Conservation (phyloP, 805 yeast species). For the Zygosaccharomyces pseudorouxii region DNA sequence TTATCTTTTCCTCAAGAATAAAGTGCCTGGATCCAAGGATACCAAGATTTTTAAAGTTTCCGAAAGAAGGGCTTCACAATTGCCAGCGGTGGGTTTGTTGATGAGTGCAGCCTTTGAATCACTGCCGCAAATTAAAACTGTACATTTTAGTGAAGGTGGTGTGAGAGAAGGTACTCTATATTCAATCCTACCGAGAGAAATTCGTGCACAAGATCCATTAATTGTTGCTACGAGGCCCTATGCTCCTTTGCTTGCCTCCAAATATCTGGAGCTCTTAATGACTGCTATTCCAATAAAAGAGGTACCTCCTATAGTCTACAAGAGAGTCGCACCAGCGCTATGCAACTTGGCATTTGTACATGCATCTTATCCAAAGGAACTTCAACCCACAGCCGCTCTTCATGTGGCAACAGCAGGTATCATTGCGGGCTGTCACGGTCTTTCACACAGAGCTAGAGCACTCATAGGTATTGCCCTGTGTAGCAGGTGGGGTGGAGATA, state of each 20-base stretch:
- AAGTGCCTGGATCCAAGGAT: slow-evolving; percentile 40
- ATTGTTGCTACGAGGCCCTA: slow-evolving; percentile 65
- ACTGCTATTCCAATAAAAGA: slow-evolving; percentile 54
- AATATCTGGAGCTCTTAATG: slow-evolving; percentile 49
- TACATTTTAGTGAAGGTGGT: slow-evolving; percentile 73
- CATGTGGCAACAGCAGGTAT: slow-evolving; percentile 71
- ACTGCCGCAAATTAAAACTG: slow-evolving; percentile 54
- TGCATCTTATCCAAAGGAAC: slow-evolving; percentile 69
- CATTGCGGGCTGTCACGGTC: slow-evolving; percentile 70
- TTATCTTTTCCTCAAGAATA: slow-evolving; percentile 45
- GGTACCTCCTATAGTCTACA: slow-evolving; percentile 54
- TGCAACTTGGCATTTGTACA: slow-evolving; percentile 74
- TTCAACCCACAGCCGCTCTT: slow-evolving; percentile 69
- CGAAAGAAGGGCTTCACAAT: slow-evolving; percentile 57
- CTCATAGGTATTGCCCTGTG: slow-evolving; percentile 68
- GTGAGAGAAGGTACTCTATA: slow-evolving; percentile 72
- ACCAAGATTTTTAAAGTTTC: slow-evolving; percentile 59
- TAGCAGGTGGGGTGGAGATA: slow-evolving; percentile 79
- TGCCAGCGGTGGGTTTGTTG: slow-evolving; percentile 65
- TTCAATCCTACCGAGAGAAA: slow-evolving; percentile 52
- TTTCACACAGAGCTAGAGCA: slow-evolving; percentile 67
- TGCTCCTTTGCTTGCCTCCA: slow-evolving; percentile 59
- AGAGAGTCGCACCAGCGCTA: slow-evolving; percentile 62
- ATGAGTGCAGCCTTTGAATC: slow-evolving; percentile 59
- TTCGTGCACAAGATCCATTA: slow-evolving; percentile 64